phyloP scores from a whole-genome alignment of 306 rosid genomes.

The Medicago truncatula region MtrunA17r5.0-ANR NC_053044.1:10340001-10340500 shows the following conservation, averaged over 20 bases:
- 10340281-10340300: conserved; percentile 6
- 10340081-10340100: conserved; percentile 1
- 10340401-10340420: no score
- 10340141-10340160: conserved; percentile 6
- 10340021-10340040: conserved; percentile 3
- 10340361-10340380: no score
- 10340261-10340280: no score
- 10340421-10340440: neutral
- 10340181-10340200: neutral
- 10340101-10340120: neutral
- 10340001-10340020: conserved; percentile 9
- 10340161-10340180: neutral
- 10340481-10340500: neutral
- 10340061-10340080: neutral
- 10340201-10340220: conserved; percentile 14
- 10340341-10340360: no score
- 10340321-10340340: neutral
- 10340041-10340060: neutral
- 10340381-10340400: no score
- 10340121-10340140: neutral
- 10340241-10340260: no score
- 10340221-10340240: neutral
- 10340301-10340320: conserved; percentile 13
- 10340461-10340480: neutral
- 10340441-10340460: conserved; percentile 1